phyloP scores from a whole-genome alignment of 371 early-diverging fungal species.

The Mucor ambiguus region DNA sequence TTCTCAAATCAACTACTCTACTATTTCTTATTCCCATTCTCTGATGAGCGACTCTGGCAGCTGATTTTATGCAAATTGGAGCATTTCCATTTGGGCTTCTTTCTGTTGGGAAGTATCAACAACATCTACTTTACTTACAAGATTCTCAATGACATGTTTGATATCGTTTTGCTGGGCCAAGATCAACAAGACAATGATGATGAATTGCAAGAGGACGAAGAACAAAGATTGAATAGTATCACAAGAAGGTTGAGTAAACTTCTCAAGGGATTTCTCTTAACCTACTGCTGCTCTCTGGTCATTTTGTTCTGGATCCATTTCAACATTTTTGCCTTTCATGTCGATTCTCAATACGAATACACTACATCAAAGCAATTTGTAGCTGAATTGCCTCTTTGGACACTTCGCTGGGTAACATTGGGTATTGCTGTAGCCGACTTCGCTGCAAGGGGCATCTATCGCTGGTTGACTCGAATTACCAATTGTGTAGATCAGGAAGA shows the following conservation, averaged over 20 bases:
- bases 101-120: constrained; percentile 60
- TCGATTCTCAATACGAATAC: constrained; percentile 30
- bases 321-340: constrained; percentile 61
- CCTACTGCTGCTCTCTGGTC: constrained; percentile 51
- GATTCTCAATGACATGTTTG: constrained; percentile 61
- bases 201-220: constrained; percentile 3
- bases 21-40: constrained; percentile 52
- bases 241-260: constrained; percentile 24
- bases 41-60: constrained; percentile 55
- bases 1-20: constrained; percentile 37
- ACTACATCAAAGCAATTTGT: constrained; percentile 48
- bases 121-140: constrained; percentile 62
- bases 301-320: constrained; percentile 67
- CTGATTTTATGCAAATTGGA: constrained; percentile 55
- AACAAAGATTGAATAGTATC: constrained; percentile 14
- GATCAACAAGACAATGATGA: constrained; percentile 17
- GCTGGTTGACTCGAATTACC: constrained; percentile 29
- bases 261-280: constrained; percentile 35
- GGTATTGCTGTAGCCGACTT: constrained; percentile 62
- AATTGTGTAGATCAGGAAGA: constrained; percentile 46
- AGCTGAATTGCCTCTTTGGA: constrained; percentile 63
- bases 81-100: constrained; percentile 65
- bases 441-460: constrained; percentile 38
- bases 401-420: constrained; percentile 61
- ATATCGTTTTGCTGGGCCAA: constrained; percentile 45